Base-by-base conservation (phyloP, 2,329 filamentous ascomycete species). In the Chaetomiaceae sp. region DNA sequence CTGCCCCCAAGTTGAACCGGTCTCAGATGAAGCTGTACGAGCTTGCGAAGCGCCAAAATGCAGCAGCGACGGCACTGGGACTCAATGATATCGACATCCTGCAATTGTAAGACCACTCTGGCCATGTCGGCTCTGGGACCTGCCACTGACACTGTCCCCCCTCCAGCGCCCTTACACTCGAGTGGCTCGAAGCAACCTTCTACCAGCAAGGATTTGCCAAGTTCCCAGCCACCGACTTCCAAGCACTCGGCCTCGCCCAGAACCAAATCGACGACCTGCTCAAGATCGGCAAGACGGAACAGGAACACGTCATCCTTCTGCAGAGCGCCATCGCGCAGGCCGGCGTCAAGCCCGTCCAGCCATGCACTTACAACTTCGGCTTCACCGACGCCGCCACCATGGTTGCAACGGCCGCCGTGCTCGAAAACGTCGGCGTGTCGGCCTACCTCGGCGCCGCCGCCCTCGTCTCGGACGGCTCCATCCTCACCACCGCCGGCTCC, bases 371-470 rank as follows among this genome's bases (percentile, higher is more conserved):
- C 73, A 79, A 86, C 71, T 90, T 90, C 63, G 74, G 73, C 59
- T 81, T 87, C 66, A 82, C 80, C 44, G 78, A 82, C 60, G 83
- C 83, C 42, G 71, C 73, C 19, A 70, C 72, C 63, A 89, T 90
- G 82, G 77, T 90, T 33, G 78, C 76, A 44, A 86, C 82, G 3
- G 86, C 85, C 13, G 76, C 78, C 58, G 72, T 89, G 19, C 79
- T 90, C 52, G 86, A 90, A 68, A 85, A 80, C 62, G 77, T 88
- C 52, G 85, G 85, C 66, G 77, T 89, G 27, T 85, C 83, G n/a
- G 85, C 85, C 56, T 85, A 83, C 68, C 79, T 89, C 13, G 86
- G 85, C 53, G 86, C 83, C 21, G 85, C 84, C 13, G 81, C 83
- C 4, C 73, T 88, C 27, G 68, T 89, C 55, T 74, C 77, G 40